phyloP scores from a whole-genome alignment of 164 flowering plant genomes.

The Hamamelis virginiana region DNA sequence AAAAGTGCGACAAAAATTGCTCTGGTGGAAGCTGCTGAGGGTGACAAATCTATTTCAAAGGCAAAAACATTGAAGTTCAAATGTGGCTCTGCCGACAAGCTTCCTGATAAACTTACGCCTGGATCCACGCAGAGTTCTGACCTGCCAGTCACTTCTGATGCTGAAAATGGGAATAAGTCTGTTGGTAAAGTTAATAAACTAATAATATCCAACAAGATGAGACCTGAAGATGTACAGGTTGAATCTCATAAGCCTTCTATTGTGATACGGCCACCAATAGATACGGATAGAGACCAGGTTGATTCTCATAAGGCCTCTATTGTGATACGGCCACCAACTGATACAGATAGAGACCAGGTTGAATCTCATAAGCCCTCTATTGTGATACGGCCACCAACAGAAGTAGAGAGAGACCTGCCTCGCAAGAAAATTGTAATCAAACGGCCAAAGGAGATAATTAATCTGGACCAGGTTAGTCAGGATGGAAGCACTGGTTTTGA shows the following conservation, averaged over 20 bases:
- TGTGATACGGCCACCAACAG: constrained; percentile 21
- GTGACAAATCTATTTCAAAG: constrained; percentile 45
- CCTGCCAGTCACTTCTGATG: constrained; percentile 34
- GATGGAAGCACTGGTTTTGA: constrained; percentile 48
- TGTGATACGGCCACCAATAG: constrained; percentile 21
- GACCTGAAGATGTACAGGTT: constrained; percentile 44
- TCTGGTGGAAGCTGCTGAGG: constrained; percentile 56
- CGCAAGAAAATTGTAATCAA: constrained; percentile 74
- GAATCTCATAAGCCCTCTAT: constrained; percentile 32
- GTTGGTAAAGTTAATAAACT: constrained; percentile 62
- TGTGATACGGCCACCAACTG: constrained; percentile 59
- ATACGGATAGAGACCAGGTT: constrained; percentile 25
- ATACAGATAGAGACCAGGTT: constrained; percentile 33
- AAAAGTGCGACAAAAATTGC: constrained; percentile 53
- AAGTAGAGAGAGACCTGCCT: constrained; percentile 50
- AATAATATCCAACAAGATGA: constrained; percentile 57
- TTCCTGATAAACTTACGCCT: constrained; percentile 35
- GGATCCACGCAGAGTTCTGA: constrained; percentile 40
- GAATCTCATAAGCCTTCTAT: constrained; percentile 32
- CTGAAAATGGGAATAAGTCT: constrained; percentile 46
- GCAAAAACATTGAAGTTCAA: constrained; percentile 72
- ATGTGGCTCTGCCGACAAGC: constrained; percentile 56
- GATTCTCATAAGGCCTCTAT: constrained; percentile 56
- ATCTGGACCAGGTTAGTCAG: constrained; percentile 46
- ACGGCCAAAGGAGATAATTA: constrained; percentile 60